These are phyloP conservation scores for Dimargaris cristalligena DNA, from an alignment of 192 early-diverging fungal genomes.

Conservation along the genomic window DNA sequence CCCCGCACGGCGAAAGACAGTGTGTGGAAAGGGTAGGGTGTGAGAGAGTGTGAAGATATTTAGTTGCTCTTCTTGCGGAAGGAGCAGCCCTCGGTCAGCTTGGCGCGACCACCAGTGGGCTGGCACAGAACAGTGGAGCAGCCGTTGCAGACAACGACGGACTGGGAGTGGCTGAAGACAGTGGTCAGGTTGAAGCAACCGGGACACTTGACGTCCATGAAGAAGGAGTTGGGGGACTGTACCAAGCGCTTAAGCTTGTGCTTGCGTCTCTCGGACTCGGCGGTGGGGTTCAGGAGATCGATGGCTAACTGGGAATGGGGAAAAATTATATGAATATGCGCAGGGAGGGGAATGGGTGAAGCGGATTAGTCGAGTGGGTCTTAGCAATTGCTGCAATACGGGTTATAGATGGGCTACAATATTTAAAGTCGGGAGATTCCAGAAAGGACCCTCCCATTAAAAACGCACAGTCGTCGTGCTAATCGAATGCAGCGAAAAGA, in stretches of 20 bases:
- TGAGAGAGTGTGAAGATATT: no score
- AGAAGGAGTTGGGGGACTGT: slow-evolving; percentile 93
- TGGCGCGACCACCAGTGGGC: slow-evolving; percentile 96
- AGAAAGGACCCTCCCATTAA: background rate
- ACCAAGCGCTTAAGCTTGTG: slow-evolving; percentile 97
- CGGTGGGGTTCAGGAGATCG: slow-evolving; percentile 87
- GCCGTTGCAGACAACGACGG: slow-evolving; percentile 88
- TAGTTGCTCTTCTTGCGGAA: slow-evolving; percentile 70
- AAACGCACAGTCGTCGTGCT: background rate
- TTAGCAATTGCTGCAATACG: background rate
- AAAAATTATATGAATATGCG: background rate
- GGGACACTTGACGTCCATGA: slow-evolving; percentile 97
- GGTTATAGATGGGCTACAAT: background rate
- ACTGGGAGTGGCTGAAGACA: slow-evolving; percentile 98
- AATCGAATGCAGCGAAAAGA: background rate
- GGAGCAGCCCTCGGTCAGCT: slow-evolving; percentile 85
- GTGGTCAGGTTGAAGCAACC: slow-evolving; percentile 96
- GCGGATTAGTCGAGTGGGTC: background rate
- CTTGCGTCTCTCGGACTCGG: slow-evolving; percentile 50
- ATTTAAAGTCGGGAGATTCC: background rate
- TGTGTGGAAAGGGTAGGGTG: no score
- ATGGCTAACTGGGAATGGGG: slow-evolving; percentile 53
- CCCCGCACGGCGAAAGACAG: no score
- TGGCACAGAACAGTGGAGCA: slow-evolving; percentile 97
- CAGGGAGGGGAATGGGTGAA: background rate